Evolutionary conservation across 169 alveolate species (phyloP), one percentile per base, ranked within the genome.

Genomic region (Fabrea salina): DNA sequence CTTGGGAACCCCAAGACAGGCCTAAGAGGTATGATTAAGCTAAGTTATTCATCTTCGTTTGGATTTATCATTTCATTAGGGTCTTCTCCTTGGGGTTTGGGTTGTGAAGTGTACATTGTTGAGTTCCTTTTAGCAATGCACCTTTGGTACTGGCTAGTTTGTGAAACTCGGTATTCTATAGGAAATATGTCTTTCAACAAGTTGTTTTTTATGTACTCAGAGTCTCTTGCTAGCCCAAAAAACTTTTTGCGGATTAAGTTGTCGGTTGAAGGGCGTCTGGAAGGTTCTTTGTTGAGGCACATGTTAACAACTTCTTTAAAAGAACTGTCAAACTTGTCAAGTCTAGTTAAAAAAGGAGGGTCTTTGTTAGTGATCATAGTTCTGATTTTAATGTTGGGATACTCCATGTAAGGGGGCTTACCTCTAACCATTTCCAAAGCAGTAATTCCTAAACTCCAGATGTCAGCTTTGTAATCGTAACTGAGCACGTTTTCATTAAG

Each of bases 371-470:
- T 35, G 43, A 81, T 75, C 25, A 61, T 49, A 35, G 64, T 22
- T 61, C 71, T 50, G 22, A 75, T 68, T 54, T 82, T 82, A 74
- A 82, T 32, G 33, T 77, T 64, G 5, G 68, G 82, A 35, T 71
- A 37, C 19, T 82, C 87, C 68, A 77, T 56, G 43, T 82, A 89
- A 11, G 94, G 94, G 0, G 94, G 91, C 41, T 80, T 84, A 35
- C 94, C 94, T 75, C 86, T 80, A 39, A 87, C 91, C 25, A 89
- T 53, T 83, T 89, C 94, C 13, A 89, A 77, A 43, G 89, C 89
- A 3, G 94, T 89, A 3, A 89, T 86, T n/a, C 94, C 94, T 8
- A 89, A 67, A 54, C 89, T 80, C 91, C 94, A 89, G 32, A 89
- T 89, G 64, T 89, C 94, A 37, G 91, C 90, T 72, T 86, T 86